Evolutionary conservation across 2,329 filamentous ascomycete species (phyloP), one percentile per base, ranked within the genome.

Genomic region (Dactylellina drechsleri): DNA sequence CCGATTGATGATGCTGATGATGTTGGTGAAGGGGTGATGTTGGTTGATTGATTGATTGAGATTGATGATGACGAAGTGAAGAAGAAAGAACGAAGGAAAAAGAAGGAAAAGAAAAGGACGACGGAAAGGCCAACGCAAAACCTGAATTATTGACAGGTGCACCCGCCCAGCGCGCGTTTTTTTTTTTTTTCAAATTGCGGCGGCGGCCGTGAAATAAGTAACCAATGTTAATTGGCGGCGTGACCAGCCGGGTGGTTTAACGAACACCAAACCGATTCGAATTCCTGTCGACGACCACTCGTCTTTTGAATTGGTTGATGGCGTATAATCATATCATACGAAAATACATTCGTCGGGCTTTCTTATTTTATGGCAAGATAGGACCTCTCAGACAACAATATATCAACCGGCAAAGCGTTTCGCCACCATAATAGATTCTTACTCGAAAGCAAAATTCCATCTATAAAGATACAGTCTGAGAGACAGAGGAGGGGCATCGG

Each of bases 31-130:
- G 59, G 50, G 53, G 3, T 12, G 28, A 13, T 28, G 53, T 10
- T 57, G 53, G 45, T 31, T 50, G 53, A 49, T 36, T 26, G 53
- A 66, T 23, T 71, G 64, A 67, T 70, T 23, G 23, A 56, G 49
- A 26, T 57, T 23, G 64, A 52, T 56, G 66, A 75, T 68, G 70
- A 31, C 18, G 54, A 58, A 56, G 66, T 6, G 40, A 66, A 16
- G 23, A 54, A 62, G 59, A 28, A 66, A 65, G 66, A 62, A 59
- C 36, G 54, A 54, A 49, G 41, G 54, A 60, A 13, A 50, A 36
- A 31, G 36, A 23, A 28, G 41, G 41, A 49, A 6, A 20, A 28
- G 45, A 43, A 64, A 45, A 41, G n/a, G 56, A 68, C 28, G 49
- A 43, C 53, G 26, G 40, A 40, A 26, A 56, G 13, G 18, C 13